Evolutionary conservation across 208 protist species (phyloP).

Genomic region (Herpetomonas samuelpessoai): DNA sequence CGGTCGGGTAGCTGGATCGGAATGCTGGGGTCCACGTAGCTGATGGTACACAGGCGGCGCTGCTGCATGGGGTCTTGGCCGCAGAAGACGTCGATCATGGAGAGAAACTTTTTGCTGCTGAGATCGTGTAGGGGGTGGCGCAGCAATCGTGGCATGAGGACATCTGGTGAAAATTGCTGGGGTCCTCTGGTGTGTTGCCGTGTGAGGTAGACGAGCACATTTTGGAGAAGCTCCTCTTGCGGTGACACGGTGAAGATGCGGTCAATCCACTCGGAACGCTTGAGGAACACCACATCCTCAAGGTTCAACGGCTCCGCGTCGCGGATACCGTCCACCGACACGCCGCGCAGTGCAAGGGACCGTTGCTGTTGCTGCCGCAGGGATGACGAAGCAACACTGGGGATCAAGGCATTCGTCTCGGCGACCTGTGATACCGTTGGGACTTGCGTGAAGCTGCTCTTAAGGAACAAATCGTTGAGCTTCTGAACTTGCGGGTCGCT

Average conservation of each 20-base stretch:
- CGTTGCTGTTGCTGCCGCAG: background rate
- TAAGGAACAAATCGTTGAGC: background rate
- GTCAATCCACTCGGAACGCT: slow-evolving; percentile 19
- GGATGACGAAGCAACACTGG: no score
- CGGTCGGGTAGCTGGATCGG: slow-evolving; percentile 65
- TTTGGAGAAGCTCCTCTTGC: slow-evolving; percentile 4
- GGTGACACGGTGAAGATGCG: slow-evolving; percentile 22
- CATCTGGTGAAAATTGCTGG: slow-evolving; percentile 30
- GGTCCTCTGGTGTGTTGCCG: background rate
- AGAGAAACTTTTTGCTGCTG: slow-evolving; percentile 67
- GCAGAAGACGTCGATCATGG: slow-evolving; percentile 64
- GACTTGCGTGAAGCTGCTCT: background rate
- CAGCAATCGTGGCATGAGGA: slow-evolving; percentile 58
- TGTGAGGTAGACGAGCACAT: background rate
- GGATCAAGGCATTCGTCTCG: no score
- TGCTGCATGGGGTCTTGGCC: slow-evolving; percentile 65
- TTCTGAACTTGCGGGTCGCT: no score
- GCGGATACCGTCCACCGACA: background rate
- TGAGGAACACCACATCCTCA: slow-evolving; percentile 17
- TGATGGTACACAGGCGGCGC: slow-evolving; percentile 74
- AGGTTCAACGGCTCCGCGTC: background rate
- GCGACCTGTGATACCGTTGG: no score
- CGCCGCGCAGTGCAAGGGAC: background rate
- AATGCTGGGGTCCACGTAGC: slow-evolving; percentile 62
- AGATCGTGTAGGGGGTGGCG: slow-evolving; percentile 72